These are phyloP conservation scores for Dryas drummondii DNA, from an alignment of 306 rosid species.

Conservation along the genomic window DNA sequence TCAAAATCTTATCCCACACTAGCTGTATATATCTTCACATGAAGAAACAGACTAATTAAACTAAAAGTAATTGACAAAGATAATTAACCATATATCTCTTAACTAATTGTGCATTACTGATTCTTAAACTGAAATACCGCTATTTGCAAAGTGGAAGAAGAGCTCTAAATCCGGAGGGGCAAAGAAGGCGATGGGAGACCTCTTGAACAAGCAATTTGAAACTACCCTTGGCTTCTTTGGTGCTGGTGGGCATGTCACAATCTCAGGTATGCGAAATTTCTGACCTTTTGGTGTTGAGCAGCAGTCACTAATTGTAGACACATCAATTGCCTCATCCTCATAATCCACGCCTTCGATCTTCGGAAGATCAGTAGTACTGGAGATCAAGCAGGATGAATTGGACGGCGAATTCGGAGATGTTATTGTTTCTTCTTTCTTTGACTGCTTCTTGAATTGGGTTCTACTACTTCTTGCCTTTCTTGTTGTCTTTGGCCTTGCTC, in stretches of 20 bases:
- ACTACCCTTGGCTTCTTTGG: constrained; percentile 73
- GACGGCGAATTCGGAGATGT: constrained; percentile 27
- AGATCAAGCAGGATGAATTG: constrained; percentile 32
- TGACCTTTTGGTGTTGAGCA: constrained; percentile 88
- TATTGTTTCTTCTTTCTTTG: background rate
- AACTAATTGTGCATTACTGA: background rate
- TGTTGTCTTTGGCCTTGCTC: constrained; percentile 19
- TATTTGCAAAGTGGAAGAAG: constrained; percentile 59
- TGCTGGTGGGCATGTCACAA: constrained; percentile 80
- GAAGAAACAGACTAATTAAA: constrained; percentile 7
- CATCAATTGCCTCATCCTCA: constrained; percentile 43
- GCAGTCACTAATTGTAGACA: constrained; percentile 21
- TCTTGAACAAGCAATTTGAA: constrained; percentile 47
- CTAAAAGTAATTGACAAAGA: constrained; percentile 12
- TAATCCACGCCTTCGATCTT: constrained; percentile 29
- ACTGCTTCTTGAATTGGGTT: constrained; percentile 29
- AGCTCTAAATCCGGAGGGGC: constrained; percentile 89
- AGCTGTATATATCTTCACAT: background rate
- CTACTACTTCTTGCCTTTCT: constrained; percentile 33
- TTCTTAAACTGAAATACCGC: constrained; percentile 71
- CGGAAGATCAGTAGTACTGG: constrained; percentile 23
- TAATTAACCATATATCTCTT: background rate
- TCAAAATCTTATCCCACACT: constrained; percentile 27
- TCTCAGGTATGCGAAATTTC: constrained; percentile 72
- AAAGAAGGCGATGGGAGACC: constrained; percentile 79